Evolutionary conservation across 805 yeast species (phyloP).

Genomic region (Candida arabinofermentans): DNA sequence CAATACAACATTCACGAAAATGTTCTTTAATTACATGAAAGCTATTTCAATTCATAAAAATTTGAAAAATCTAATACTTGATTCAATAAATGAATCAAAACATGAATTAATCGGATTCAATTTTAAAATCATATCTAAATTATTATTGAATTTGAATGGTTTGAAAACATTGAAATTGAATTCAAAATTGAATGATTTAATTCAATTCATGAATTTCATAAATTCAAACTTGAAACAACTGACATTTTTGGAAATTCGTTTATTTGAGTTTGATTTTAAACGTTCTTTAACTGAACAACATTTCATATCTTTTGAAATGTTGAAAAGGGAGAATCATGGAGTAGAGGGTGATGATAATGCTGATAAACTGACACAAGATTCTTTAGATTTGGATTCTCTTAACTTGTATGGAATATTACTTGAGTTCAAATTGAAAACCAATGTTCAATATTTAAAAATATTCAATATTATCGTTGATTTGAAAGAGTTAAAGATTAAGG

Average conservation of each 20-base stretch:
- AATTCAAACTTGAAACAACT: slow-evolving; percentile 2
- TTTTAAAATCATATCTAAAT: slow-evolving; percentile 3
- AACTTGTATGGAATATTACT: slow-evolving; percentile 6
- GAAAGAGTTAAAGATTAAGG: slow-evolving; percentile 12
- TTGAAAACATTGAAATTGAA: slow-evolving; percentile 19
- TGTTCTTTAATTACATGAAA: slow-evolving; percentile 7
- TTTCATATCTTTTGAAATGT: slow-evolving; percentile 9
- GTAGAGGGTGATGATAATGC: neutral
- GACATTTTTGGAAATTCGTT: slow-evolving; percentile 17
- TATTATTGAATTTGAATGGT: slow-evolving; percentile 7
- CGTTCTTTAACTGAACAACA: slow-evolving; percentile 10
- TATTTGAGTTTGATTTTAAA: slow-evolving; percentile 16
- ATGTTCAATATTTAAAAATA: slow-evolving; percentile 16
- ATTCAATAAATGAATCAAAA: slow-evolving; percentile 18
- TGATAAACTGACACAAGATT: slow-evolving; percentile 1
- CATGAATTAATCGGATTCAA: slow-evolving; percentile 7
- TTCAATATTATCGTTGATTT: slow-evolving; percentile 19
- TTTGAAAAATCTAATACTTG: slow-evolving; percentile 19
- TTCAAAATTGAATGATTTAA: slow-evolving; percentile 8
- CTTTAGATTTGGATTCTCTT: slow-evolving; percentile 7
- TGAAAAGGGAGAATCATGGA: slow-evolving; percentile 2
- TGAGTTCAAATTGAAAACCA: slow-evolving; percentile 9
- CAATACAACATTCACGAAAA: slow-evolving; percentile 3
- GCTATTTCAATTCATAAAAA: slow-evolving; percentile 10
- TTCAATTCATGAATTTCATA: slow-evolving; percentile 6